These are phyloP conservation scores for Grigorovia transvaalensis DNA, from an alignment of 805 yeast genomes.

Conservation along the genomic window DNA sequence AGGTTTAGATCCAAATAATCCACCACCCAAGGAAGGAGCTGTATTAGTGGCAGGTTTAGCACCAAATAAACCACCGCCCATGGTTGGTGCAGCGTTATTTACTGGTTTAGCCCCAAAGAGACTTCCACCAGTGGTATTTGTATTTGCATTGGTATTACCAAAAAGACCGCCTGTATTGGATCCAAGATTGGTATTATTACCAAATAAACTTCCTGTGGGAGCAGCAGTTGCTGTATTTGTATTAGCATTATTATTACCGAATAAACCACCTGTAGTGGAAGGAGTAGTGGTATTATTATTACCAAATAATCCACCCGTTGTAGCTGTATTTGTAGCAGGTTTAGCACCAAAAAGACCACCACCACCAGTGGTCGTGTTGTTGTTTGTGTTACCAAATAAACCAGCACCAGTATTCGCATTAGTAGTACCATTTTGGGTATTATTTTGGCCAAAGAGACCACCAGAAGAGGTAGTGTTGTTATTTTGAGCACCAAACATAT, in stretches of 20 bases:
- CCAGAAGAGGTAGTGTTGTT: slow-evolving; percentile 9
- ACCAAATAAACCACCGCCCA: slow-evolving; percentile 8
- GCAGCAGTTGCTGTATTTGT: slow-evolving; percentile 6
- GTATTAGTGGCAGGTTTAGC: neutral
- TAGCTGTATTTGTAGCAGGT: neutral
- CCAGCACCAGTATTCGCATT: neutral
- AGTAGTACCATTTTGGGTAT: slow-evolving; percentile 3
- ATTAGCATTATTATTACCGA: slow-evolving; percentile 14
- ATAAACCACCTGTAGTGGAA: slow-evolving; percentile 13
- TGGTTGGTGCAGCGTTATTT: neutral
- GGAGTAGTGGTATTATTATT: slow-evolving; percentile 9
- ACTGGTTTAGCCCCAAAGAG: slow-evolving; percentile 16
- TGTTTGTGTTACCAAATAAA: slow-evolving; percentile 10
- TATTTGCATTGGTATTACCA: slow-evolving; percentile 20
- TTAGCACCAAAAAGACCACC: slow-evolving; percentile 1
- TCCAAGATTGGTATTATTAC: slow-evolving; percentile 16
- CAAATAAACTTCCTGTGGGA: slow-evolving; percentile 25
- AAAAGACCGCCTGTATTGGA: slow-evolving; percentile 22
- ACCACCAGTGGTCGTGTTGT: neutral
- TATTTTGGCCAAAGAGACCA: slow-evolving; percentile 25
- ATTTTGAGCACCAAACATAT: neutral
- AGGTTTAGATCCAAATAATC: too few species aligned
- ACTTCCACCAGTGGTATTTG: slow-evolving; percentile 13
- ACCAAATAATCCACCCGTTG: slow-evolving; percentile 1
- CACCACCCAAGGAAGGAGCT: neutral